Evolutionary conservation across 495 filamentous ascomycete genomes (phyloP), one percentile per base, ranked within the genome.

Genomic region (Hypoxylon cercidicola): DNA sequence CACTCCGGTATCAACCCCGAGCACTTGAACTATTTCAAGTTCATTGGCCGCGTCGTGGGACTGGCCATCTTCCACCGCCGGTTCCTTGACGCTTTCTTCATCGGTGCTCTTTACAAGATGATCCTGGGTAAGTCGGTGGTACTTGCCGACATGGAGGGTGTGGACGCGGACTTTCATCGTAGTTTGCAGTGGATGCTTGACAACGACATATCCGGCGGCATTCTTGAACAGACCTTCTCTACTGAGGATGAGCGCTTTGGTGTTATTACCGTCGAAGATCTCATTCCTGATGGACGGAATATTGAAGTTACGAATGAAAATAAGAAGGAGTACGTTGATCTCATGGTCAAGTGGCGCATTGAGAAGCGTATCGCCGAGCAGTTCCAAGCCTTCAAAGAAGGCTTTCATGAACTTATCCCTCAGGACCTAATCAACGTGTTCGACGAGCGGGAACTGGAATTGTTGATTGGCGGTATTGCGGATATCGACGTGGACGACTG

Each of bases 91-190:
- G 96, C 95, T 46, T 99, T 99, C 82, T 99, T 99, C 80, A 97
- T 99, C 73, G 95, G 95, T 47, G 96, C 95, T 34, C 91, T 99
- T 71, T 99, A 99, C 82, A 99, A 99, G 84, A 99, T 99, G 95
- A 90, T 99, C 77, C 80, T 99, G 57, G 87, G 90, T 73, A 99
- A 98, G 84, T 87, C 90, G 71, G 95, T 99, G 21, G 80, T 88
- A 41, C 83, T 99, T 55, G 88, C 89, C 51, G 95, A 99, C 77
- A 99, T 99, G 95, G 95, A 99, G 76, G 95, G 95, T 78, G 95
- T 99, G 18, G 95, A 99, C 75, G 93, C 92, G 45, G 94, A 97
- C 74, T 90, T 98, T 80, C 95, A 99, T 73, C 87, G 93, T 52
- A 97, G 91, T 75, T 77, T 99, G 67, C 89, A 92, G 67, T 99